Evolutionary conservation across 805 yeast genomes (phyloP), one percentile per base, ranked within the genome.

Genomic region (Grigorovia jiainica): DNA sequence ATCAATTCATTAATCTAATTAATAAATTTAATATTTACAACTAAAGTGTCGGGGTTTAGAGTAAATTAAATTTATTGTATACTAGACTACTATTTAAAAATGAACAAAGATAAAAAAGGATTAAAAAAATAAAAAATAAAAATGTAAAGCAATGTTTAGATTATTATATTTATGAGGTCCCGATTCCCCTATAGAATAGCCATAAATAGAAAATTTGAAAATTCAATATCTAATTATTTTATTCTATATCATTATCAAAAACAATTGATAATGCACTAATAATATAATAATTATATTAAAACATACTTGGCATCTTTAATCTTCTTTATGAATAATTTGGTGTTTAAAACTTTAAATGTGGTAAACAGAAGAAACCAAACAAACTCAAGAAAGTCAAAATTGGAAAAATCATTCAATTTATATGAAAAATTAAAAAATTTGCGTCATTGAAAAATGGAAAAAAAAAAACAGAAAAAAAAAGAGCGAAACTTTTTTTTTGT

Each of bases 31-130:
- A 31, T 23, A 36, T 33, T 30, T 20, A 13, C 36, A 25, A 17
- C 45, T 77, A 82, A 80, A 82, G 90, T 82, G 90, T 82, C 90
- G 87, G 89, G 89, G 58, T 82, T 79, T 82, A 79, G 82, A 66
- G 75, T 75, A 78, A 67, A 62, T 51, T 50, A 46, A 27, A 21
- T 13, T 24, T 10, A 15, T 15, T 34, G n/a, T n/a, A n/a, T n/a
- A n/a, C n/a, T n/a, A n/a, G n/a, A n/a, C n/a, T n/a, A n/a, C n/a
- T n/a, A n/a, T n/a, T n/a, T n/a, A n/a, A n/a, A n/a, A n/a, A n/a
- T n/a, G n/a, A n/a, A n/a, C n/a, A n/a, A n/a, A n/a, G n/a, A n/a
- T n/a, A n/a, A n/a, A n/a, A n/a, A n/a, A n/a, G n/a, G n/a, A n/a
- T n/a, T 37, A 39, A 29, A 36, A 30, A 4, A 17, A 23, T 20